Evolutionary conservation across 2,329 filamentous ascomycete species (phyloP).

Genomic region (Eutypella sp.): DNA sequence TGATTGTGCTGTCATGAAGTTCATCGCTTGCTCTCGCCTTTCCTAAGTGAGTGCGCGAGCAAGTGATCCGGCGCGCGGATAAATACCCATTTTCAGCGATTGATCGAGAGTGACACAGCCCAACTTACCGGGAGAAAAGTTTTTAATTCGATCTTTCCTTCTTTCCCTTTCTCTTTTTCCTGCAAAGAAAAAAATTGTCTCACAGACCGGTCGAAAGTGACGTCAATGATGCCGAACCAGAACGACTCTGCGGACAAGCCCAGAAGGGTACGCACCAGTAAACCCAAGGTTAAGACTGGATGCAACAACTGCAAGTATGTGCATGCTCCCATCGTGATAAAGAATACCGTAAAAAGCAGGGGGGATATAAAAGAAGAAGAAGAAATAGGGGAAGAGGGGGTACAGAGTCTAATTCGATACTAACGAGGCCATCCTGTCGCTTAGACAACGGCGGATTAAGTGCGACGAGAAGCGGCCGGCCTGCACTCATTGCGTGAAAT

Average conservation of each 20-base stretch:
- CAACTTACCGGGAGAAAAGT: too few relatives aligned
- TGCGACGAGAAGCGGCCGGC: conserved; percentile 60
- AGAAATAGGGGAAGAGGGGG: too few relatives aligned
- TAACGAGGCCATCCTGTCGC: background rate
- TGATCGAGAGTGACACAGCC: too few relatives aligned
- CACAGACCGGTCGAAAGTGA: conserved; percentile 4
- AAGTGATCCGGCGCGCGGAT: too few relatives aligned
- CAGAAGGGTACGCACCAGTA: conserved; percentile 48
- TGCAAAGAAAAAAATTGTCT: conserved; percentile 5
- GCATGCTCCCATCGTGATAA: conserved; percentile 13
- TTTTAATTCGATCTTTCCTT: too few relatives aligned
- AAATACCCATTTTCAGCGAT: too few relatives aligned
- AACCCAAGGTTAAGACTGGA: conserved; percentile 61
- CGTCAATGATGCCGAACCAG: conserved; percentile 5
- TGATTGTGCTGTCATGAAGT: conserved; percentile 10
- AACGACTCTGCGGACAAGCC: conserved; percentile 22
- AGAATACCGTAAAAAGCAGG: too few relatives aligned
- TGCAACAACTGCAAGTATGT: conserved; percentile 66
- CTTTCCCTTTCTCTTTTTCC: too few relatives aligned
- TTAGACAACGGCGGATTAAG: conserved; percentile 57
- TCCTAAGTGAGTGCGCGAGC: conserved; percentile 3
- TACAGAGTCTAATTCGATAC: background rate
- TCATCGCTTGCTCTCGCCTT: background rate
- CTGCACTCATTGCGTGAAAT: conserved; percentile 55
- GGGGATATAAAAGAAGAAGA: too few relatives aligned